These are phyloP conservation scores for Sclerospora graminicola DNA, from an alignment of 352 stramenopile species.

Conservation along the genomic window DNA sequence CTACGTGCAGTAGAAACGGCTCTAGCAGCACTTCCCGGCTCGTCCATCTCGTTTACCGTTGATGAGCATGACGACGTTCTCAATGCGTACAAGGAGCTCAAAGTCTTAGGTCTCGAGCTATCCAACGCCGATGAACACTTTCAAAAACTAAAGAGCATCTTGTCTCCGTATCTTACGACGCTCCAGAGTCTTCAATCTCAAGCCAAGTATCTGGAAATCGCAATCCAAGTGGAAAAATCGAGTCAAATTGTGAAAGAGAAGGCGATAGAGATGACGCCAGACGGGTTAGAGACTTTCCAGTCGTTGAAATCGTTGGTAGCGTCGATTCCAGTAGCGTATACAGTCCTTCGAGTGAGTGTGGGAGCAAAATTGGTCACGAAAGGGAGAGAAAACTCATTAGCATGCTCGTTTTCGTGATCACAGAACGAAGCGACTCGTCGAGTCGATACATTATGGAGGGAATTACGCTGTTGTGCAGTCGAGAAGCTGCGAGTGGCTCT, in stretches of 20 bases:
- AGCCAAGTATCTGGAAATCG: constrained; percentile 32
- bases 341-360: constrained; percentile 32
- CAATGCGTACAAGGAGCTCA: constrained; percentile 7
- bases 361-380: not conserved
- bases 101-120: constrained; percentile 13
- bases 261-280: constrained; percentile 29
- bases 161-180: constrained; percentile 20
- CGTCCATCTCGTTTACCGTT: constrained; percentile 1
- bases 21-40: constrained; percentile 1
- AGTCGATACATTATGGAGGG: constrained; percentile 31
- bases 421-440: constrained; percentile 36
- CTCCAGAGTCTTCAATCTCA: constrained; percentile 30
- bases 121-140: constrained; percentile 36
- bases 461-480: constrained; percentile 41
- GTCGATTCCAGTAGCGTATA: constrained; percentile 32
- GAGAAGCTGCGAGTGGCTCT: constrained; percentile 41
- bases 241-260: constrained; percentile 30
- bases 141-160: constrained; percentile 25
- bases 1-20: constrained; percentile 11
- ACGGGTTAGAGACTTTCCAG: constrained; percentile 35
- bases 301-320: constrained; percentile 26
- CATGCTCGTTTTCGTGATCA: not conserved
- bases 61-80: constrained; percentile 12
- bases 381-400: not conserved
- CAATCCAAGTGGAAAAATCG: constrained; percentile 41